These are phyloP conservation scores for Ophiobolus disseminans DNA, from an alignment of 2,329 filamentous ascomycete genomes.

Conservation along the genomic window DNA sequence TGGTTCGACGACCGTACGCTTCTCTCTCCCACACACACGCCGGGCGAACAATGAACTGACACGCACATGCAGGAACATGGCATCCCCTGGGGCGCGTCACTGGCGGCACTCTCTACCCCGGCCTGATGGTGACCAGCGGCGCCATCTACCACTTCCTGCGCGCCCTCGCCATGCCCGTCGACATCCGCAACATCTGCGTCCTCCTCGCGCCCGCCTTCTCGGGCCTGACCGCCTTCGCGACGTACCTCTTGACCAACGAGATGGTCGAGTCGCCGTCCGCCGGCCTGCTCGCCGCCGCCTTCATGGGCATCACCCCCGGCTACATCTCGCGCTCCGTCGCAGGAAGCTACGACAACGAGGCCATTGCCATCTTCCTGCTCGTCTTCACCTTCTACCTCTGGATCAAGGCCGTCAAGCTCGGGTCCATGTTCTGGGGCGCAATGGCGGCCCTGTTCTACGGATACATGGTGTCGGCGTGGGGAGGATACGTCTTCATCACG, in stretches of 20 bases:
- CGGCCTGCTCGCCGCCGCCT: slow-evolving; percentile 88
- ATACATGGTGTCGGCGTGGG: slow-evolving; percentile 99
- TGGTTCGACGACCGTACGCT: slow-evolving; percentile 95
- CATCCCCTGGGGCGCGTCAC: slow-evolving; percentile 98
- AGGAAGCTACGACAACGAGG: slow-evolving; percentile 99
- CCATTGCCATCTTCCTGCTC: slow-evolving; percentile 97
- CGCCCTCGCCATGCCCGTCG: slow-evolving; percentile 86
- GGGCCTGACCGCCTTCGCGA: slow-evolving; percentile 87
- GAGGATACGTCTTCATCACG: slow-evolving; percentile 99
- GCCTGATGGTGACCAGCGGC: slow-evolving; percentile 98
- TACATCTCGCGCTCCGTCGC: slow-evolving; percentile 98
- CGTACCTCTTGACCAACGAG: slow-evolving; percentile 95
- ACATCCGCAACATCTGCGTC: slow-evolving; percentile 98
- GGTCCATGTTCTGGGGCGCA: slow-evolving; percentile 95
- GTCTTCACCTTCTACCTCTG: slow-evolving; percentile 99
- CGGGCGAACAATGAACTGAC: slow-evolving; percentile 21
- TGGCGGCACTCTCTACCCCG: slow-evolving; percentile 97
- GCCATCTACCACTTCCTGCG: slow-evolving; percentile 94
- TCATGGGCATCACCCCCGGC: slow-evolving; percentile 97
- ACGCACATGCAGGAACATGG: slow-evolving; percentile 75
- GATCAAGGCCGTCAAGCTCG: slow-evolving; percentile 98
- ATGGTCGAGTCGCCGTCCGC: slow-evolving; percentile 96
- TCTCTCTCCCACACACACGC: slow-evolving; percentile 14
- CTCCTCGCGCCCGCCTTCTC: slow-evolving; percentile 94
- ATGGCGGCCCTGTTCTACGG: slow-evolving; percentile 96